phyloP scores from a whole-genome alignment of 345 rosid species.

The Passiflora organensis region DNA sequence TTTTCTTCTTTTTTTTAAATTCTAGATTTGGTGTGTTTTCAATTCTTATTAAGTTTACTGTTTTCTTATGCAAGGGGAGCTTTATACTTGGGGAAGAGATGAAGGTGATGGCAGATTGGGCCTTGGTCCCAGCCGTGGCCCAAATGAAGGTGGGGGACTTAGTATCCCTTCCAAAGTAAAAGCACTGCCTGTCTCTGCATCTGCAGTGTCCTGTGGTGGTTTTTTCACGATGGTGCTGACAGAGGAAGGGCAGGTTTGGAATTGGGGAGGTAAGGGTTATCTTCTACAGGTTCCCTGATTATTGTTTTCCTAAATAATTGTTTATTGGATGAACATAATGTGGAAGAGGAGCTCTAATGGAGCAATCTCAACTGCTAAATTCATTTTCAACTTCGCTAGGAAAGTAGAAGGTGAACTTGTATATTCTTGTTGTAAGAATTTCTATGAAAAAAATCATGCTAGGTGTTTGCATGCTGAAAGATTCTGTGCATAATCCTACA shows the following conservation, averaged over 20 bases:
- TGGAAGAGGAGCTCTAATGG: too few relatives aligned
- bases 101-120: conserved; percentile 97
- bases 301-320: too few relatives aligned
- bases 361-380: too few relatives aligned
- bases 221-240: conserved; percentile 80
- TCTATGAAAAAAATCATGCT: too few relatives aligned
- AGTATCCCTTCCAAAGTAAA: conserved; percentile 81
- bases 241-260: conserved; percentile 78
- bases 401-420: too few relatives aligned
- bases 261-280: conserved; percentile 94
- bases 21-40: conserved; percentile 11
- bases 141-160: conserved; percentile 86
- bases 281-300: too few relatives aligned
- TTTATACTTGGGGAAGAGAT: conserved; percentile 91
- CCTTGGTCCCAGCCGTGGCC: conserved; percentile 86
- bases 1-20: neutral
- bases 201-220: conserved; percentile 85
- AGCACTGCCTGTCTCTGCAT: conserved; percentile 55
- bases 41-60: neutral
- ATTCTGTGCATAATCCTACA: too few relatives aligned
- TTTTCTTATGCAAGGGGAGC: conserved; percentile 39
- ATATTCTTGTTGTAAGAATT: too few relatives aligned
- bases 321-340: too few relatives aligned
- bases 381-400: too few relatives aligned
- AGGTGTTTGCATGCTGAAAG: too few relatives aligned